Percentiles rank a stretch among this genome's conserved stretches.
Conservation (phyloP, 2,329 filamentous ascomycete genomes). For the Xylaria multiplex region DNA sequence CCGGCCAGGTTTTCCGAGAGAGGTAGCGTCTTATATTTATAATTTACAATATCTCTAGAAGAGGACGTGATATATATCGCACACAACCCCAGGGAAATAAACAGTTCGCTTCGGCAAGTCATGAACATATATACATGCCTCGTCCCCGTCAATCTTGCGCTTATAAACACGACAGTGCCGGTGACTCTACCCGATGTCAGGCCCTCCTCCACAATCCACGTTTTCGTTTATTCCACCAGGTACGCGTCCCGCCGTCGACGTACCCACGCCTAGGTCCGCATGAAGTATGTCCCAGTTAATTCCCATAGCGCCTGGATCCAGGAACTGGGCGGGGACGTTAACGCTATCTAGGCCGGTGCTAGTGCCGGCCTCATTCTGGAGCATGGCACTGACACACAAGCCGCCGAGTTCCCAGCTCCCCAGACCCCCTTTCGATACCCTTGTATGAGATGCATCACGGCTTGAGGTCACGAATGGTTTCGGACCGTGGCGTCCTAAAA, state of each 20-base stretch:
- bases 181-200: slow-evolving; percentile 6
- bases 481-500: slow-evolving; percentile 29
- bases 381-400: slow-evolving; percentile 37
- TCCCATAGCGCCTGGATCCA: slow-evolving; percentile 9
- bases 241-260: neutral
- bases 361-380: slow-evolving; percentile 1
- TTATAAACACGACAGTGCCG: neutral
- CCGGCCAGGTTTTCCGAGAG: too few relatives aligned
- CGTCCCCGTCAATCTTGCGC: neutral
- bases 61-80: neutral
- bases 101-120: neutral
- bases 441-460: slow-evolving; percentile 23
- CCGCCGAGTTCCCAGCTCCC: slow-evolving; percentile 39
- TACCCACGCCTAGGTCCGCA: neutral
- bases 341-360: neutral
- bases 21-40: too few relatives aligned
- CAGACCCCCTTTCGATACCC: slow-evolving; percentile 14
- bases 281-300: slow-evolving; percentile 26
- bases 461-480: slow-evolving; percentile 34
- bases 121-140: neutral
- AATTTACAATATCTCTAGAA: too few relatives aligned
- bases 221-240: neutral
- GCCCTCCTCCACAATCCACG: neutral
- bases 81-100: neutral
- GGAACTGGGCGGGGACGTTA: slow-evolving; percentile 13